A percentile compares a stretch with the other conserved stretches of the same genome.
phyloP scores from a whole-genome alignment of 2,329 filamentous ascomycete species.

The Rosellinia necatrix region DNA sequence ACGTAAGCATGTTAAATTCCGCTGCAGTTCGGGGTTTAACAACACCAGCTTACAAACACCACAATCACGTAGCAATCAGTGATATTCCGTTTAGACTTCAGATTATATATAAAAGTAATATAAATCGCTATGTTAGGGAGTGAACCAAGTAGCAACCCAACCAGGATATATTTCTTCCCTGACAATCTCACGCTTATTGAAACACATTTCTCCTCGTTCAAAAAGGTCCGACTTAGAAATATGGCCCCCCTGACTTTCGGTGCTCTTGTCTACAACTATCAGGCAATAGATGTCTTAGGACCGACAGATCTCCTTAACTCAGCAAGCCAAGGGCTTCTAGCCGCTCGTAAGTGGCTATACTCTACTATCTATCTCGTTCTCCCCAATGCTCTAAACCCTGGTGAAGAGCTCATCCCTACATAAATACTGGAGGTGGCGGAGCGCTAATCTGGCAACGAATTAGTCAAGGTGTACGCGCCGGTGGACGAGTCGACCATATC shows the following conservation, averaged over 20 bases:
- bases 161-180: background rate
- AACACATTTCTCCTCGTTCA: background rate
- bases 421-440: background rate
- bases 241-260: constrained; percentile 17
- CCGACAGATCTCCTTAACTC: constrained; percentile 20
- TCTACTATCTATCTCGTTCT: background rate
- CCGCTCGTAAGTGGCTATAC: constrained; percentile 1
- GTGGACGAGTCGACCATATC: constrained; percentile 6
- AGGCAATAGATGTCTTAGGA: constrained; percentile 19
- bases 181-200: background rate
- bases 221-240: background rate
- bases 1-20: constrained; percentile 5
- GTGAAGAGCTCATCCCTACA: background rate
- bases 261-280: constrained; percentile 15
- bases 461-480: constrained; percentile 13
- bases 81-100: background rate
- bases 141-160: background rate
- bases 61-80: background rate
- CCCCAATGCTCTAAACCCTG: background rate
- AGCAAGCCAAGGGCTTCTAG: background rate
- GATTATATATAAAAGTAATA: background rate
- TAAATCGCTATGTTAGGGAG: background rate
- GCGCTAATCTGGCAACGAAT: background rate
- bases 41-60: background rate
- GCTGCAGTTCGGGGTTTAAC: constrained; percentile 18